These are phyloP conservation scores for Pseudogymnoascus sp. DNA, from an alignment of 2,329 filamentous ascomycete species.

Conservation along the genomic window DNA sequence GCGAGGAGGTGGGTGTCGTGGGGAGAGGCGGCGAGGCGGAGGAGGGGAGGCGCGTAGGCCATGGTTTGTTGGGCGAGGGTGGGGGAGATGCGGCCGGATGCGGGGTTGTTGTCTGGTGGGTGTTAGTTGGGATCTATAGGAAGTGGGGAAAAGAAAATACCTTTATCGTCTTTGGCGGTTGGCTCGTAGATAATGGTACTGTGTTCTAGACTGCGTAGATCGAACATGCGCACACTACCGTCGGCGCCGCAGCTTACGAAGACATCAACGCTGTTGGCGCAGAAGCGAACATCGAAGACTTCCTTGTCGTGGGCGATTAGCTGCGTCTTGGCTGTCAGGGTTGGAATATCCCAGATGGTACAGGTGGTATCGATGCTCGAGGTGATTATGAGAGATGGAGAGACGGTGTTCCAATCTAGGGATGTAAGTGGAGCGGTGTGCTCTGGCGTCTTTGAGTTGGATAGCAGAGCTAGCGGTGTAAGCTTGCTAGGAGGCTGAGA, in stretches of 20 bases:
- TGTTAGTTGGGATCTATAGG: constrained; percentile 13
- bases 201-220: constrained; percentile 89
- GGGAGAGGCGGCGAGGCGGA: constrained; percentile 80
- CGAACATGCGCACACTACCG: constrained; percentile 97
- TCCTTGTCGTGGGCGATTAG: constrained; percentile 98
- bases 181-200: constrained; percentile 99
- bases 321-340: constrained; percentile 94
- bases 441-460: constrained; percentile 96
- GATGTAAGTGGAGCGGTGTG: constrained; percentile 95
- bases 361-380: constrained; percentile 98
- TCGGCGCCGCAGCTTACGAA: constrained; percentile 98
- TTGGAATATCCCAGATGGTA: constrained; percentile 99
- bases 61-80: constrained; percentile 71
- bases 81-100: constrained; percentile 58
- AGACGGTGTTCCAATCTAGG: constrained; percentile 96
- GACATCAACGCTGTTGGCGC: constrained; percentile 95
- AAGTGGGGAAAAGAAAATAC: constrained; percentile 36
- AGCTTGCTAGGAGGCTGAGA: constrained; percentile 65
- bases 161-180: constrained; percentile 71
- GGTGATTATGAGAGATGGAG: constrained; percentile 94
- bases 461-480: constrained; percentile 83
- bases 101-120: constrained; percentile 38
- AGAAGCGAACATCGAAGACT: constrained; percentile 97
- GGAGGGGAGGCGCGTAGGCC: constrained; percentile 65
- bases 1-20: constrained; percentile 92